Evolutionary conservation across 2,329 filamentous ascomycete genomes (phyloP).

Genomic region (Pseudocercospora fuligena): DNA sequence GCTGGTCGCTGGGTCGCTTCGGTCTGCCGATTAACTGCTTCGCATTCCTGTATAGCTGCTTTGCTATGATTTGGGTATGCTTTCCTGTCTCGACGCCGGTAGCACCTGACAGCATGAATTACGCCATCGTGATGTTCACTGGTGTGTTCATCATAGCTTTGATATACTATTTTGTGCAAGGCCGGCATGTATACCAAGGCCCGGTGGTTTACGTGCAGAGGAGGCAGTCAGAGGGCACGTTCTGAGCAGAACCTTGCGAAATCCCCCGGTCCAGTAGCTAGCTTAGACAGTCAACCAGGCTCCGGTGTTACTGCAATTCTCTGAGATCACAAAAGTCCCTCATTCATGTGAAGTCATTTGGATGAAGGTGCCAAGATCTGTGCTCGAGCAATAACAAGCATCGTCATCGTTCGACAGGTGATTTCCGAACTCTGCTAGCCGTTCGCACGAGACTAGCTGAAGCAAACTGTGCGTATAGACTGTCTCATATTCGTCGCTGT

Average conservation of each 20-base stretch:
- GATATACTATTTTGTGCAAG: constrained; percentile 32
- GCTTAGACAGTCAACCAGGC: no score
- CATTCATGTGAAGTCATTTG: no score
- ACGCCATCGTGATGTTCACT: constrained; percentile 33
- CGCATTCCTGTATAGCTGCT: constrained; percentile 31
- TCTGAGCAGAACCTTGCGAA: neutral
- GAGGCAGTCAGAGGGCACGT: constrained; percentile 1
- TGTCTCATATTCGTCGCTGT: no score
- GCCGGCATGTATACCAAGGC: constrained; percentile 28
- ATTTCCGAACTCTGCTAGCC: no score
- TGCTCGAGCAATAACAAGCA: no score
- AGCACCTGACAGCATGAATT: constrained; percentile 30
- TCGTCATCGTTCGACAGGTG: no score
- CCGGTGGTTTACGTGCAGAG: constrained; percentile 29
- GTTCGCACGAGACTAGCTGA: no score
- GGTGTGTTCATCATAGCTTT: constrained; percentile 29
- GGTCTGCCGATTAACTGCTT: constrained; percentile 36
- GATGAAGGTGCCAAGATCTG: no score
- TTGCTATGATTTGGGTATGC: constrained; percentile 32
- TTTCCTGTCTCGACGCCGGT: constrained; percentile 30
- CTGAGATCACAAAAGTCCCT: no score
- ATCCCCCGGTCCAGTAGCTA: no score
- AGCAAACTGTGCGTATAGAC: no score
- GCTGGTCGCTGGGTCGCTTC: constrained; percentile 33
- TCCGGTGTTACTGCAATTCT: no score